A percentile compares a stretch with the other conserved stretches of the same genome.
Conservation (phyloP, 2,329 filamentous ascomycete species). For the Pseudogymnoascus sp. region DNA sequence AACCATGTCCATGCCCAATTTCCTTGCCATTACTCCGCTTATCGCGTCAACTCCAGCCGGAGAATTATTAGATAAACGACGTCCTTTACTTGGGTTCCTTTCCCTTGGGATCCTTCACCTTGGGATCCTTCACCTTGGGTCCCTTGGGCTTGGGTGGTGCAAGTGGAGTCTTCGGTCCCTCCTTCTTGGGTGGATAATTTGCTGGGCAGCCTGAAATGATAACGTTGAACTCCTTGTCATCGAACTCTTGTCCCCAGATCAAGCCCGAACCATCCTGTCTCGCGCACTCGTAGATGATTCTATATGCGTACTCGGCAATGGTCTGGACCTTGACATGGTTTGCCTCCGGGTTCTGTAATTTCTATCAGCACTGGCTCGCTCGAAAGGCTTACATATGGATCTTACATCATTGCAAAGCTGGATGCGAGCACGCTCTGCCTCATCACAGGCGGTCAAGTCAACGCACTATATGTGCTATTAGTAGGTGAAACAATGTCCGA, state of each 20-base stretch:
- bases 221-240: conserved; percentile 1
- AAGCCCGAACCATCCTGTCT: conserved; percentile 9
- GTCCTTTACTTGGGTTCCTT: neutral
- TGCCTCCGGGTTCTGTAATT: neutral
- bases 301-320: conserved; percentile 7
- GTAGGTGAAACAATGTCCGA: neutral
- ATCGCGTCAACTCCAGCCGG: neutral
- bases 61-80: neutral
- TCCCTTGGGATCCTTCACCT: neutral
- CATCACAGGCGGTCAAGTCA: conserved; percentile 7
- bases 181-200: neutral
- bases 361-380: neutral
- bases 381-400: neutral
- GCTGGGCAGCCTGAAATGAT: conserved; percentile 6
- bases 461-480: neutral
- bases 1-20: neutral
- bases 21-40: neutral
- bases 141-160: neutral
- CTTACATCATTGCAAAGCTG: conserved; percentile 5
- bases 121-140: neutral
- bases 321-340: conserved; percentile 1
- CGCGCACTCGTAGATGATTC: conserved; percentile 9
- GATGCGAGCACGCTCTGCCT: conserved; percentile 2
- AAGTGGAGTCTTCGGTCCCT: neutral
- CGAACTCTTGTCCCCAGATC: conserved; percentile 8